Percentiles rank a stretch among this genome's conserved stretches.
Conservation (phyloP, 768 basidiomycete genomes). For the Fomitopsis serialis region DNA sequence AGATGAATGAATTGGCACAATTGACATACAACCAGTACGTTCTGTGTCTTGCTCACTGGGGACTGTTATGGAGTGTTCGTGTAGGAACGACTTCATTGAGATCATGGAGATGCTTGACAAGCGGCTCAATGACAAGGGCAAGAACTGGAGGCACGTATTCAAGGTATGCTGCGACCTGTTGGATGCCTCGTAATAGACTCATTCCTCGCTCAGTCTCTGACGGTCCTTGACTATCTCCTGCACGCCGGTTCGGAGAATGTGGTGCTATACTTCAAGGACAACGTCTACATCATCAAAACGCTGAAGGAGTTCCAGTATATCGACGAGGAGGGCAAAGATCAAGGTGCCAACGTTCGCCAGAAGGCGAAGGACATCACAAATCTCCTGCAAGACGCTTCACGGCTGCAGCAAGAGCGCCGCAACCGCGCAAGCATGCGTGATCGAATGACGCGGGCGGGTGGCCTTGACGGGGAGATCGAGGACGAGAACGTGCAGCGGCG, state of each 20-base stretch:
- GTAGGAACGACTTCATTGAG: conserved; percentile 92
- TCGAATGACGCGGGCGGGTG: conserved; percentile 74
- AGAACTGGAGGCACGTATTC: conserved; percentile 99
- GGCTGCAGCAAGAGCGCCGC: conserved; percentile 81
- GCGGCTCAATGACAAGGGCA: conserved; percentile 96
- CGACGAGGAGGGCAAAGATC: conserved; percentile 94
- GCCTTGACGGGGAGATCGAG: conserved; percentile 28
- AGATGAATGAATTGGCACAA: conserved; percentile 99
- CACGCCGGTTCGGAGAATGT: conserved; percentile 98
- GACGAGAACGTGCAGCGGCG: conserved; percentile 43
- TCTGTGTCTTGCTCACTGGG: neutral
- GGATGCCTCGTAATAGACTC: neutral
- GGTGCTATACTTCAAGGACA: conserved; percentile 96
- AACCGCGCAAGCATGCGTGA: conserved; percentile 89
- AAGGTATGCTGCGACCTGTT: conserved; percentile 52
- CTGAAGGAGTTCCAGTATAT: conserved; percentile 97
- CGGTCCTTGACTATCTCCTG: conserved; percentile 90
- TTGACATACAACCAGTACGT: conserved; percentile 94
- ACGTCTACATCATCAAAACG: conserved; percentile 96
- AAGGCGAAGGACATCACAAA: conserved; percentile 99
- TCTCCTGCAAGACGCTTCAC: conserved; percentile 78
- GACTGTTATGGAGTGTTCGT: neutral
- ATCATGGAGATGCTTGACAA: conserved; percentile 99
- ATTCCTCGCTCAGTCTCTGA: conserved; percentile 59
- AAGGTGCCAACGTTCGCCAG: conserved; percentile 95